A percentile compares a stretch with the other conserved stretches of the same genome.
Evolutionary conservation across 1,284 basidiomycete species (phyloP).

Genomic region (Calocybe gambosa): DNA sequence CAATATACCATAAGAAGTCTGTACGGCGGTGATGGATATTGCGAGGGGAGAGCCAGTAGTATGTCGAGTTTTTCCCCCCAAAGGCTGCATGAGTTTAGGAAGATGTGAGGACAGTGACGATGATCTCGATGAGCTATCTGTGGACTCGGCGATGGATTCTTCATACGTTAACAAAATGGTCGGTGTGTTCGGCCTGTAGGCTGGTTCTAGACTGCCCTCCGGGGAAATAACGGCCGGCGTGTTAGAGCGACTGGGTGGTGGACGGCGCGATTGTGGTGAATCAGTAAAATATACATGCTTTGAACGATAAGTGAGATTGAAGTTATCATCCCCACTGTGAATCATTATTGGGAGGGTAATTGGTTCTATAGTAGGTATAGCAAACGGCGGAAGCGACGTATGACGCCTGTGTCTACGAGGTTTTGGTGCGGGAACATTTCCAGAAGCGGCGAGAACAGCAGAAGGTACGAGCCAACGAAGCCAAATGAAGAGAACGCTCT

Average conservation of each 20-base stretch:
- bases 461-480: conserved; percentile 32
- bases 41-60: neutral
- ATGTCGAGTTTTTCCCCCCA: conserved; percentile 13
- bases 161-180: conserved; percentile 13
- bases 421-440: neutral
- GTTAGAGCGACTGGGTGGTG: neutral
- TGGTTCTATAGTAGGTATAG: conserved; percentile 1
- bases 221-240: too few species aligned
- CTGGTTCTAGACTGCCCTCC: too few species aligned
- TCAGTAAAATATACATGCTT: conserved; percentile 29
- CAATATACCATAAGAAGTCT: neutral
- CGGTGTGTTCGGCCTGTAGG: too few species aligned
- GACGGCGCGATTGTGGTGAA: conserved; percentile 2
- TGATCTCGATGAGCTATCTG: conserved; percentile 19
- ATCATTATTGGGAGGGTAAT: neutral
- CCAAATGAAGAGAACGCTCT: conserved; percentile 38
- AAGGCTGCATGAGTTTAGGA: conserved; percentile 14
- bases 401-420: conserved; percentile 16
- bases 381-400: conserved; percentile 7
- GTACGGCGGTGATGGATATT: conserved; percentile 1
- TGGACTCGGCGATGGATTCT: conserved; percentile 21
- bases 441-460: neutral
- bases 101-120: conserved; percentile 17
- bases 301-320: conserved; percentile 10
- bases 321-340: conserved; percentile 15